Base-by-base conservation (phyloP, 2,329 filamentous ascomycete genomes). In the Sporothrix inflata region DNA sequence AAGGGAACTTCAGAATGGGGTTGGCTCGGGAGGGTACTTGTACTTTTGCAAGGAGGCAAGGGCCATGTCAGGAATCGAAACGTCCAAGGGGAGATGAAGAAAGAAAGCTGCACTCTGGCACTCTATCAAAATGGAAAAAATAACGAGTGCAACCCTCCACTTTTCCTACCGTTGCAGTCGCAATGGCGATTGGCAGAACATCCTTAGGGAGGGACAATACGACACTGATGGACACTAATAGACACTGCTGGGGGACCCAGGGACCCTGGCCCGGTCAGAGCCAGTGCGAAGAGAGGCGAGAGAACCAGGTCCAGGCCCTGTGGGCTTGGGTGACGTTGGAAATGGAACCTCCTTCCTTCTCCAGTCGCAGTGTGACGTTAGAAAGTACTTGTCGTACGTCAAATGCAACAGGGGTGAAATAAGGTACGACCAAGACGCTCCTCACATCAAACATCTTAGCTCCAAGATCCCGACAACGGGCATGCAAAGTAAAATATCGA, bases 61-160 rank as follows among this genome's bases (percentile, higher is more conserved):
- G 49, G 21, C 45, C n/a, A 53, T 24, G 49, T 12, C 49, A 53
- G n/a, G n/a, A 21, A 53, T 21, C 45, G 19, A 47, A 47, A 47
- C 11, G 14, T 47, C 45, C 45, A 47, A 34, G 30, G 30, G 6
- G 30, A 34, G 30, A 34, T 34, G 3, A 34, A 34, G 6, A 34
- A 34, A 34, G n/a, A n/a, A n/a, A n/a, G n/a, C n/a, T n/a, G n/a
- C 40, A 4, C 40, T 42, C 40, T 42, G 4, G 4, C 8, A 4
- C 40, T 42, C 30, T 19, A 60, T 60, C 55, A 71, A 53, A 71
- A 71, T 7, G 38, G 47, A 65, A 71, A 71, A 65, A 65, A 65
- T 42, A 69, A 49, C 47, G 63, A 67, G 63, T 68, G 65, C 27
- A 7, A 68, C 65, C 27, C 27, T 24, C 45, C 38, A 45, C 40